These are phyloP conservation scores for Kodamaea restingae DNA, from an alignment of 805 yeast genomes.

Conservation along the genomic window DNA sequence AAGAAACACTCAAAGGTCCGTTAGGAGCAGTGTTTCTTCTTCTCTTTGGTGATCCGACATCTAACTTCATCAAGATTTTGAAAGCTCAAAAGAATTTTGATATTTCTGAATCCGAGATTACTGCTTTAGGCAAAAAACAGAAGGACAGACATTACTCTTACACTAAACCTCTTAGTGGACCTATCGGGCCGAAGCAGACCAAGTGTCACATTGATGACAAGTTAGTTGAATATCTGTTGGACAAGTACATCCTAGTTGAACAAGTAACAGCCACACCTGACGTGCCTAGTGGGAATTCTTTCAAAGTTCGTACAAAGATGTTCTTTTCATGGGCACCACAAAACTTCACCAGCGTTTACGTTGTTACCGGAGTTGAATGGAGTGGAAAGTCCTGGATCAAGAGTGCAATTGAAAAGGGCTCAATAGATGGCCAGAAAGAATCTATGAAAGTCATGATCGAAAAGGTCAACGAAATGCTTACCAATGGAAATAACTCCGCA, in stretches of 20 bases:
- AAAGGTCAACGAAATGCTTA: constrained; percentile 42
- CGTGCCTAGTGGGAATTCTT: constrained; percentile 88
- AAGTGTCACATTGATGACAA: constrained; percentile 57
- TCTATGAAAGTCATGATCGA: constrained; percentile 50
- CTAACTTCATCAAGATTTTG: constrained; percentile 35
- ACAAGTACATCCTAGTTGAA: constrained; percentile 53
- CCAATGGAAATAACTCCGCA: constrained; percentile 13
- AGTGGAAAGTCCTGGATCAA: constrained; percentile 90
- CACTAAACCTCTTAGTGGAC: constrained; percentile 67
- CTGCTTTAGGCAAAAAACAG: constrained; percentile 34
- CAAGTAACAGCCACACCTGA: constrained; percentile 79
- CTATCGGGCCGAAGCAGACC: constrained; percentile 93
- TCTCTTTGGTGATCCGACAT: constrained; percentile 60
- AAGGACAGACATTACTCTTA: constrained; percentile 58
- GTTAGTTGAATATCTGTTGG: constrained; percentile 49
- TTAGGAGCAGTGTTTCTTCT: constrained; percentile 70
- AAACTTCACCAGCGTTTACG: constrained; percentile 54
- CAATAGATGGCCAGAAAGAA: constrained; percentile 71
- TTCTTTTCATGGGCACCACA: constrained; percentile 69
- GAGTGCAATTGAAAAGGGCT: constrained; percentile 80
- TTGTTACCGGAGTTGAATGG: constrained; percentile 86
- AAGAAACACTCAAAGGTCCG: constrained; percentile 60
- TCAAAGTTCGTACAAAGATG: constrained; percentile 70
- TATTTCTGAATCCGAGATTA: constrained; percentile 23
- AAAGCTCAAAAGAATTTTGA: constrained; percentile 26